Evolutionary conservation across 2,329 filamentous ascomycete species (phyloP).

Genomic region (Fusarium abutilonis): DNA sequence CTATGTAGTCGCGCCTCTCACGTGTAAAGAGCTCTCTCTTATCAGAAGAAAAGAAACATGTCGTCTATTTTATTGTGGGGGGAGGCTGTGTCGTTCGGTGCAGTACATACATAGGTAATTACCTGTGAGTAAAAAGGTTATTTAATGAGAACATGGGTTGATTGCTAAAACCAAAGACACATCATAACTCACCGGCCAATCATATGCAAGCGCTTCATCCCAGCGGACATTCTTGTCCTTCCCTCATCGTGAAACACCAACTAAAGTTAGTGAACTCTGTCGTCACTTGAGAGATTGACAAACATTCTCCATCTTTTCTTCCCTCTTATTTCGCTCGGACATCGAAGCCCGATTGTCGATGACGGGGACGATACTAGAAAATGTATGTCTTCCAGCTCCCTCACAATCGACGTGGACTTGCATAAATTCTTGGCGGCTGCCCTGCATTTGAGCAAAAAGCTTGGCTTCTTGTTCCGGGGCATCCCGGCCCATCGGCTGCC

Average conservation of each 20-base stretch:
- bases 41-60: conserved; percentile 13
- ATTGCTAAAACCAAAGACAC: conserved; percentile 38
- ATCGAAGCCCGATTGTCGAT: not conserved
- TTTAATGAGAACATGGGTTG: conserved; percentile 35
- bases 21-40: conserved; percentile 28
- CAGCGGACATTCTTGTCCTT: not conserved
- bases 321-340: not conserved
- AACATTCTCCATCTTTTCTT: not conserved
- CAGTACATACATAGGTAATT: conserved; percentile 8
- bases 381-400: conserved; percentile 1
- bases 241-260: not conserved
- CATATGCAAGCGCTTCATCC: not conserved
- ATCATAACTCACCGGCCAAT: conserved; percentile 20
- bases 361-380: not conserved
- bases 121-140: conserved; percentile 37
- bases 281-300: not conserved
- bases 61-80: conserved; percentile 26
- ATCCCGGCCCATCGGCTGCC: conserved; percentile 31
- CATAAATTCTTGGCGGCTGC: conserved; percentile 21
- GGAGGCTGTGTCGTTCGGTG: conserved; percentile 24
- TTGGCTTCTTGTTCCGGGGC: conserved; percentile 29
- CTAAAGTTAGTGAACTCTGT: not conserved
- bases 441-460: conserved; percentile 20
- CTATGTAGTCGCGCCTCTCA: conserved; percentile 8
- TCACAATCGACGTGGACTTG: conserved; percentile 5